These are phyloP conservation scores for Pyracantha coccinea DNA, from an alignment of 331 rosid genomes.

Conservation along the genomic window DNA sequence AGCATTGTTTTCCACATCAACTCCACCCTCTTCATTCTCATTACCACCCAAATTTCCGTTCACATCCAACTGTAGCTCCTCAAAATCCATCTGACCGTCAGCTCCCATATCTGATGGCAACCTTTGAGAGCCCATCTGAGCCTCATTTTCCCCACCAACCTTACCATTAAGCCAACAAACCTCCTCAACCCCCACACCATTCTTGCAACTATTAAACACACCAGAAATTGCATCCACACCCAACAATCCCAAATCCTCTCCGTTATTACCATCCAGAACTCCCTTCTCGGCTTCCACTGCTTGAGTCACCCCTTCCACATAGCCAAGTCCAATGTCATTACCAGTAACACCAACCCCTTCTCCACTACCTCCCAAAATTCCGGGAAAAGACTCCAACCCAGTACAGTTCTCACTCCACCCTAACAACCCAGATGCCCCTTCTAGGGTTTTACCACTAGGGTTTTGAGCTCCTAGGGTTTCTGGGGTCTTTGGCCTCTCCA, in stretches of 20 bases:
- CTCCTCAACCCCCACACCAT: conserved; percentile 3
- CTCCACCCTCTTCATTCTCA: background rate
- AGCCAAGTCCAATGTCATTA: conserved; percentile 9
- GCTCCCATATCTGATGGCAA: background rate
- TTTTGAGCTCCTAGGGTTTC: conserved; percentile 36
- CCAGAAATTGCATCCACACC: background rate
- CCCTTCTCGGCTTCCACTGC: conserved; percentile 1
- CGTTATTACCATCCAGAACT: background rate
- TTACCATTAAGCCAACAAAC: background rate
- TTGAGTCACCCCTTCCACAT: conserved; percentile 9
- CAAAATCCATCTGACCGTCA: background rate
- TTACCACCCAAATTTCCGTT: background rate
- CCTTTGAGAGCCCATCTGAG: background rate
- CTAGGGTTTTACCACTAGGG: conserved; percentile 22
- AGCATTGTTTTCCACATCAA: background rate
- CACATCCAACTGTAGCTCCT: conserved; percentile 9
- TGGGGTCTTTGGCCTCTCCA: conserved; percentile 39
- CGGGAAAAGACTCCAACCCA: conserved; percentile 14
- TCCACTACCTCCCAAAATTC: conserved; percentile 12
- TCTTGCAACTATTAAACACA: background rate
- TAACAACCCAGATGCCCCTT: conserved; percentile 20
- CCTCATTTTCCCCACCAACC: conserved; percentile 11
- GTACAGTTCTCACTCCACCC: conserved; percentile 6
- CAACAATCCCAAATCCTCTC: conserved; percentile 8
- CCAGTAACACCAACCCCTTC: conserved; percentile 6